These are phyloP conservation scores for Boletus sensibilis DNA, from an alignment of 768 basidiomycete species.

Conservation along the genomic window DNA sequence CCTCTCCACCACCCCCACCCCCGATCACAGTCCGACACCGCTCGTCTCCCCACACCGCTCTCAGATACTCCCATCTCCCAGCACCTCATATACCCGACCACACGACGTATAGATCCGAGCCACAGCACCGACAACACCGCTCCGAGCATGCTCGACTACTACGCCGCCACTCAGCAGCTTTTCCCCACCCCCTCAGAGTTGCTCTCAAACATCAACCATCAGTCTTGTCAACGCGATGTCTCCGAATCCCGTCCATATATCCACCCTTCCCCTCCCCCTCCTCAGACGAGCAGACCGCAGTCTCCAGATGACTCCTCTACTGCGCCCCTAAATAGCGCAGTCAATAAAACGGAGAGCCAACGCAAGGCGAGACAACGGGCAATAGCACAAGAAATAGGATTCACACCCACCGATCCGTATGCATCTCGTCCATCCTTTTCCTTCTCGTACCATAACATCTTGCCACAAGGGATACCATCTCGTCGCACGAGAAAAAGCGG, in stretches of 20 bases:
- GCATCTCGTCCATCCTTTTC: slow-evolving; percentile 19
- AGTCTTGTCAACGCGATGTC: slow-evolving; percentile 1
- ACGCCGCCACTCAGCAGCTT: slow-evolving; percentile 33
- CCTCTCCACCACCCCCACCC: background rate
- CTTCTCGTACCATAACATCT: background rate
- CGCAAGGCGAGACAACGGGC: slow-evolving; percentile 59
- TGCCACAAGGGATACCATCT: slow-evolving; percentile 58
- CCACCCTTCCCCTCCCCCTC: slow-evolving; percentile 12
- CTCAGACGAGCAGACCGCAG: slow-evolving; percentile 8
- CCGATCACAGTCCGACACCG: background rate
- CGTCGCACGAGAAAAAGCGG: slow-evolving; percentile 76
- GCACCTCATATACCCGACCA: slow-evolving; percentile 14
- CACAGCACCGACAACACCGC: background rate
- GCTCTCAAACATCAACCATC: slow-evolving; percentile 42
- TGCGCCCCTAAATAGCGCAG: background rate
- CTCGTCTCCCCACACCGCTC: slow-evolving; percentile 8
- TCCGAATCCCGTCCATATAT: slow-evolving; percentile 3
- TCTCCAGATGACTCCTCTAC: slow-evolving; percentile 5
- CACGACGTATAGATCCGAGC: slow-evolving; percentile 1
- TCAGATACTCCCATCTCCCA: slow-evolving; percentile 8
- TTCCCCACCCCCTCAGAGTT: slow-evolving; percentile 70
- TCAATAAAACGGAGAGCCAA: slow-evolving; percentile 45
- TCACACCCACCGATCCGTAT: slow-evolving; percentile 61
- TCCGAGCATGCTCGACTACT: slow-evolving; percentile 22
- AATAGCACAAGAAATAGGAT: slow-evolving; percentile 54